These are phyloP conservation scores for Didymella glomerata DNA, from an alignment of 2,329 filamentous ascomycete species.

Conservation along the genomic window DNA sequence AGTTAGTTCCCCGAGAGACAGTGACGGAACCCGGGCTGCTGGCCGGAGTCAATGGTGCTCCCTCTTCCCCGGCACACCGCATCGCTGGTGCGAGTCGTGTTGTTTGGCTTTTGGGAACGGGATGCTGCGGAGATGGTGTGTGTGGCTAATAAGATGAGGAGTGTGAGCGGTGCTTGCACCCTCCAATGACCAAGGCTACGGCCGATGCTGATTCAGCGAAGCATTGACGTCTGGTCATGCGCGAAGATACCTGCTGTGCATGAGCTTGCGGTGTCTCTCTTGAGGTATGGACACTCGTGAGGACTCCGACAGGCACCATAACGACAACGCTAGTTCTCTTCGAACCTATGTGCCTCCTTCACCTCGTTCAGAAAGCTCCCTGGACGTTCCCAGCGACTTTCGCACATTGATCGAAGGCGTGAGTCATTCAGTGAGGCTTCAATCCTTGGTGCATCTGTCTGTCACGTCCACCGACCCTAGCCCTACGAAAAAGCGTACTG, in stretches of 20 bases:
- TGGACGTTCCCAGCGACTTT: too few species aligned
- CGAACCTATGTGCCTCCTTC: too few species aligned
- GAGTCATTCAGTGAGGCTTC: too few species aligned
- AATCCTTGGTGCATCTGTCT: too few species aligned
- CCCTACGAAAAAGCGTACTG: too few species aligned
- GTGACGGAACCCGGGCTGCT: not conserved
- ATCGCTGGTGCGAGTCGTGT: not conserved
- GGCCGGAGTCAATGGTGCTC: conserved; percentile 5
- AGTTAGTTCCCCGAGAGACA: not conserved
- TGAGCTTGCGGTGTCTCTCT: not conserved
- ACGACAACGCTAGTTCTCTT: too few species aligned
- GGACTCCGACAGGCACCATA: too few species aligned
- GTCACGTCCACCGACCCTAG: too few species aligned
- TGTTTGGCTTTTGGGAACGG: not conserved
- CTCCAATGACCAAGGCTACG: not conserved
- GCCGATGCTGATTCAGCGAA: not conserved
- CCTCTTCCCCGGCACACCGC: conserved; percentile 8
- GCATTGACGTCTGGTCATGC: not conserved
- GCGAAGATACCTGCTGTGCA: not conserved
- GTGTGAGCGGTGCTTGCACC: not conserved
- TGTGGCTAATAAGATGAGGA: not conserved
- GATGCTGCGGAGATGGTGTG: not conserved
- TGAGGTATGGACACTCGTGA: too few species aligned
- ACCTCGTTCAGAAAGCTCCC: too few species aligned
- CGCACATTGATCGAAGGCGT: too few species aligned